Evolutionary conservation across 441 rosid genomes (phyloP).

Genomic region (Adansonia gregorii): DNA sequence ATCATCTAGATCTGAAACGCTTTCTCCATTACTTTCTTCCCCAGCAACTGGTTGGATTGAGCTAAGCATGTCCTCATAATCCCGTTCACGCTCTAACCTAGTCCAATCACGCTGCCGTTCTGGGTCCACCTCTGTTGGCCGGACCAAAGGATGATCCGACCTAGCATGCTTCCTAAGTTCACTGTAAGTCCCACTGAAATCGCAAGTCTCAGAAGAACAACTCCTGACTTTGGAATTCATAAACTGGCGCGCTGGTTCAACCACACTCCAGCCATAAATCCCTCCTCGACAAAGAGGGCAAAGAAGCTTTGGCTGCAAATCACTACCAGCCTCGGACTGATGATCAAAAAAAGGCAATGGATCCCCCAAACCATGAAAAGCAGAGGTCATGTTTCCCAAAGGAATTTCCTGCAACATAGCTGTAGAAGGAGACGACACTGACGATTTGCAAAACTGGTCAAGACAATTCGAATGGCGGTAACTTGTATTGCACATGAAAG

Average conservation of each 20-base stretch:
- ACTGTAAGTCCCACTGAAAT: constrained; percentile 39
- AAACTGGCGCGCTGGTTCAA: constrained; percentile 42
- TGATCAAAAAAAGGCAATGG: constrained; percentile 13
- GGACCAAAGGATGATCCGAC: constrained; percentile 38
- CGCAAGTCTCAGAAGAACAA: constrained; percentile 41
- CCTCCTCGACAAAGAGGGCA: constrained; percentile 49
- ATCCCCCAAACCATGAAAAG: constrained; percentile 13
- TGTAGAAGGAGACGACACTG: constrained; percentile 27
- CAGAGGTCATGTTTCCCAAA: background rate
- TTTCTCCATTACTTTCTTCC: constrained; percentile 21
- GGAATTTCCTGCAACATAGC: constrained; percentile 30
- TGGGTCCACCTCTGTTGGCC: constrained; percentile 44
- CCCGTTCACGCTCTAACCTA: constrained; percentile 35
- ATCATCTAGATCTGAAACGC: background rate
- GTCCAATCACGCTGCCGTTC: constrained; percentile 36
- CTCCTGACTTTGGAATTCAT: constrained; percentile 48
- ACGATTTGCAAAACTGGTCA: constrained; percentile 48
- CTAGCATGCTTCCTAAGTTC: constrained; percentile 49
- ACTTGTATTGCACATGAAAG: constrained; percentile 70
- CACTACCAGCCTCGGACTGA: constrained; percentile 27
- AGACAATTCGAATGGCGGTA: constrained; percentile 68
- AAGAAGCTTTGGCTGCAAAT: constrained; percentile 31
- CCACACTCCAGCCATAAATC: constrained; percentile 39
- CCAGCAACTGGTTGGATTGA: constrained; percentile 23
- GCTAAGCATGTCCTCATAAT: constrained; percentile 37